These are phyloP conservation scores for Didymella pomorum DNA, from an alignment of 2,329 filamentous ascomycete species.

Conservation along the genomic window DNA sequence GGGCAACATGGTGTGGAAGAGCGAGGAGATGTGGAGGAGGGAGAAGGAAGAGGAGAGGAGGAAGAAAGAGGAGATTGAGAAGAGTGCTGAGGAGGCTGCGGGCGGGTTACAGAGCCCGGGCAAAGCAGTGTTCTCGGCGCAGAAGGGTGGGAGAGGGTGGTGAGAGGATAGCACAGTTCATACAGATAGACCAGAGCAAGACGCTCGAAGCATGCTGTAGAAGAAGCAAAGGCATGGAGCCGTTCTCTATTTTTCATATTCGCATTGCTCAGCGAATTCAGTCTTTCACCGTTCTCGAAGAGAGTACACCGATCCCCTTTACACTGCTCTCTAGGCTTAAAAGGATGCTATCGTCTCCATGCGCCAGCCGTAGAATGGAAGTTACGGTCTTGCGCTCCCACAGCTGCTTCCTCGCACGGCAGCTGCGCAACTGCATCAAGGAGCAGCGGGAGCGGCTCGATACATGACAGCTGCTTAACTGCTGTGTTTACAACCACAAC, in stretches of 20 bases:
- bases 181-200: background rate
- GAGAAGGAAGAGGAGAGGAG: constrained; percentile 37
- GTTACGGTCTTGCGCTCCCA: background rate
- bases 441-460: constrained; percentile 17
- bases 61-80: constrained; percentile 50
- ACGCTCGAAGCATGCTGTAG: background rate
- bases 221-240: background rate
- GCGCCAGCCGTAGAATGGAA: background rate
- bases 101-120: constrained; percentile 51
- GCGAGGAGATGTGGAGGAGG: constrained; percentile 46
- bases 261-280: background rate
- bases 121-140: constrained; percentile 50
- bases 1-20: constrained; percentile 57
- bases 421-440: constrained; percentile 6
- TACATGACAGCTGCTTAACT: constrained; percentile 14
- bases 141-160: constrained; percentile 41
- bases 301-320: background rate
- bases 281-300: background rate
- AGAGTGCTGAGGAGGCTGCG: constrained; percentile 47
- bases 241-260: background rate
- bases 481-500: constrained; percentile 23
- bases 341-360: background rate
- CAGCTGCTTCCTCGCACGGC: background rate
- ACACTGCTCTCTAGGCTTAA: background rate
- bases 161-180: constrained; percentile 5